Evolutionary conservation across 345 rosid species (phyloP), one percentile per base, ranked within the genome.

Genomic region (Eucalyptus decipiens): DNA sequence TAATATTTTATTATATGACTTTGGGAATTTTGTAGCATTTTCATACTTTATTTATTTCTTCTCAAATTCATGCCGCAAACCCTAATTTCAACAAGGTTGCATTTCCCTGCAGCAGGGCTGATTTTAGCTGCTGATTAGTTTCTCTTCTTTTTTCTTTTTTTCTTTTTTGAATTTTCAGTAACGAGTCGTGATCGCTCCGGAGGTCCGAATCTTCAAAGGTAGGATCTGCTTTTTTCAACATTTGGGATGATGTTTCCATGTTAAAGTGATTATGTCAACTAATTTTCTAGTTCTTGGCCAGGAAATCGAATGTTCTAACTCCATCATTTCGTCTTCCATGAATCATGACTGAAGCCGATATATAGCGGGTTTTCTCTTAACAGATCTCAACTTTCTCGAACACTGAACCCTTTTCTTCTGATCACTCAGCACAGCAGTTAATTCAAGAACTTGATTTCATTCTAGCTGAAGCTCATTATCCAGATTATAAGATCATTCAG

Each of bases 31-130:
- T 58, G 89, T 58, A 72, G 86, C 17, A 42, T 52, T 90, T 83
- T 91, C 89, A 80, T 60, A 85, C 90, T 95, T 93, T 92, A 92
- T 95, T 93, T 90, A 90, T 88, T 93, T 92, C 89, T 90, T 90
- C 88, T 91, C 88, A 52, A 52, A 62, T 90, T 93, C 91, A 91
- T 86, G 85, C 92, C 91, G 92, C 85, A 97, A 97, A 93, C 98
- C 99, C 96, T 95, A 97, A 95, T 93, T 94, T 93, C 93, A 86
- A 92, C 47, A 40, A 37, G 85, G 4, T 42, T 40, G 85, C 85
- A 76, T 76, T 40, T 76, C 30, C 85, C 43, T 76, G 47, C 85
- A 40, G 85, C 85, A 21, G 47, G 12, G 30, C 85, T 40, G 85
- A 21, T 76, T 76, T 76, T 21, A 11, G 47, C 15, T 40, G 47